Evolutionary conservation across 441 rosid genomes (phyloP), one percentile per base, ranked within the genome.

Genomic region (Mallotus repandus): DNA sequence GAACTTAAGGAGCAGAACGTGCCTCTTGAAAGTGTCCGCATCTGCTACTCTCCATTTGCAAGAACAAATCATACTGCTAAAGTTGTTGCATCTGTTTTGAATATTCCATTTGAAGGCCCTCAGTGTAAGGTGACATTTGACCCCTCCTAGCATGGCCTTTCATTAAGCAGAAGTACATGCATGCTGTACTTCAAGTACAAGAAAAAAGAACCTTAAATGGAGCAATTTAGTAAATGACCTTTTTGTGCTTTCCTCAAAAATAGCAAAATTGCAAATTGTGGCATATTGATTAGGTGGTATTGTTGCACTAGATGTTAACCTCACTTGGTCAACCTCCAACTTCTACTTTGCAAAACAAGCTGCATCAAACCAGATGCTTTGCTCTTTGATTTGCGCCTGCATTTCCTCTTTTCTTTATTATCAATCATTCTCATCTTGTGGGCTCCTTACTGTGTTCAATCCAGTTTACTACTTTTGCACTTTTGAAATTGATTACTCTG

Each of bases 21-120:
- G 48, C 79, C 84, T 5, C 77, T 86, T 11, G 89, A 87, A 72
- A 86, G 74, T 65, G 96, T 91, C 43, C 89, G 90, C 62, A 90
- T 95, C 22, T 95, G 92, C 80, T 95, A 89, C 83, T 93, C 99
- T 5, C 98, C 98, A 5, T 95, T 92, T 82, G 79, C 97, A 61
- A 88, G 98, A 83, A 95, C 98, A 46, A 83, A 80, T 63, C 95
- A 91, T 86, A 93, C 97, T 13, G 97, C 99, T 22, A 76, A 79
- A 77, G 87, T 87, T 66, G 95, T 81, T 66, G 91, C 94, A 15
- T 89, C 92, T 41, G 89, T 83, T 71, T 73, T 93, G 82, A 83
- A 84, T 73, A 58, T 95, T 71, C 89, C 91, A 2, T 90, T 93
- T 75, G 88, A 84, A 41, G 86, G 91, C 77, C 89, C 97, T 78